Percentiles rank a stretch among this genome's conserved stretches.
Evolutionary conservation across 1,284 basidiomycete genomes (phyloP).

Genomic region (Ustilago tritici): DNA sequence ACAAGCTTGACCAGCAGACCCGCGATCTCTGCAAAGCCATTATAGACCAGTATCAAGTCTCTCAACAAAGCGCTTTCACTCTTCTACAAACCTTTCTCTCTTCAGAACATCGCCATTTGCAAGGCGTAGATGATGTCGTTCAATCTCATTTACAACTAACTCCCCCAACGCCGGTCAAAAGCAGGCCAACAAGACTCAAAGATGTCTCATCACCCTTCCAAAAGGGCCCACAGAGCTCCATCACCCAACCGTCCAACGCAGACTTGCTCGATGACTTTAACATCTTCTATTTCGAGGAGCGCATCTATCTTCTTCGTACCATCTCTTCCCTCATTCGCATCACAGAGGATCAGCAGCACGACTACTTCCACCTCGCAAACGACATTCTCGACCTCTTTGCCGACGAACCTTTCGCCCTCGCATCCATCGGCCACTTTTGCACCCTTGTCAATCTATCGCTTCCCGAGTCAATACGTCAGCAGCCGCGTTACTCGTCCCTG

Average conservation of each 20-base stretch:
- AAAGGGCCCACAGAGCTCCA: constrained; percentile 4
- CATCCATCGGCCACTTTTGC: constrained; percentile 74
- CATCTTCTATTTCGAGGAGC: constrained; percentile 83
- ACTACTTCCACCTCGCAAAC: constrained; percentile 74
- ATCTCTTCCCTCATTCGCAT: constrained; percentile 73
- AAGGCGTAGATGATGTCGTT: constrained; percentile 26
- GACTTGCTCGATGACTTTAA: constrained; percentile 78
- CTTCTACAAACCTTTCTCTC: constrained; percentile 82
- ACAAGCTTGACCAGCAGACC: constrained; percentile 76
- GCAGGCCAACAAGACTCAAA: constrained; percentile 7
- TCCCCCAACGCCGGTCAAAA: constrained; percentile 26
- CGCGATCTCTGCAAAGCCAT: constrained; percentile 79
- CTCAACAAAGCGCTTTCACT: constrained; percentile 79
- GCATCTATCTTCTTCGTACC: constrained; percentile 76
- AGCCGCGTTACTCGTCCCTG: constrained; percentile 76
- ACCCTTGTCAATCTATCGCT: constrained; percentile 72
- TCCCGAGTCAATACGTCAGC: constrained; percentile 73
- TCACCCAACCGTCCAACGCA: constrained; percentile 11
- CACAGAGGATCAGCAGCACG: constrained; percentile 74
- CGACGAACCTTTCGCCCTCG: constrained; percentile 75
- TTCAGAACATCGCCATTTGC: constrained; percentile 77
- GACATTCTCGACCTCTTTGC: constrained; percentile 76
- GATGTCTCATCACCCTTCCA: constrained; percentile 7
- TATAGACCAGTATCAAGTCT: constrained; percentile 79
- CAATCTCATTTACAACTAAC: constrained; percentile 20